Conservation (phyloP, 768 basidiomycete species). For the Boletus rufocinnamomeus region DNA sequence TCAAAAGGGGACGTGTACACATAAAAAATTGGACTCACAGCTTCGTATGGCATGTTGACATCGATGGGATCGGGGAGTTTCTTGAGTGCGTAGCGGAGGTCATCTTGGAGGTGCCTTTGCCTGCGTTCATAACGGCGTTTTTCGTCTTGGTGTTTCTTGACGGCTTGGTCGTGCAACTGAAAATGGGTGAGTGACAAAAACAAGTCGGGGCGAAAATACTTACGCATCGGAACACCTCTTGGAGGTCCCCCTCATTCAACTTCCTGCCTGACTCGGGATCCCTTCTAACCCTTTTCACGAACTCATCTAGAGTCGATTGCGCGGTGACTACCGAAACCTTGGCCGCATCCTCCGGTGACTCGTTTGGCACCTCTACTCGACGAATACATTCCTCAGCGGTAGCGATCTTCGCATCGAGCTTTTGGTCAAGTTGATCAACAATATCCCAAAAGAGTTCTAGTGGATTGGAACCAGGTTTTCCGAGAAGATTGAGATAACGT, state of each 20-base stretch:
- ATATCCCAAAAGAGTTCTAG: conserved; percentile 96
- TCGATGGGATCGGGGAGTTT: conserved; percentile 85
- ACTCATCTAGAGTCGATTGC: conserved; percentile 69
- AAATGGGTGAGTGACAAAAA: conserved; percentile 10
- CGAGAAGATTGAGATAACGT: conserved; percentile 86
- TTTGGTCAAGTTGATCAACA: conserved; percentile 85
- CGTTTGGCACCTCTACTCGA: conserved; percentile 39
- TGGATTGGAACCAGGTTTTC: conserved; percentile 92
- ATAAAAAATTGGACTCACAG: conserved; percentile 49
- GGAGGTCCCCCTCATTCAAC: conserved; percentile 54
- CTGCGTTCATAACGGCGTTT: conserved; percentile 82
- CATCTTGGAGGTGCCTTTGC: conserved; percentile 88
- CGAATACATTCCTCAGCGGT: conserved; percentile 63
- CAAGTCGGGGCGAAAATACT: conserved; percentile 23
- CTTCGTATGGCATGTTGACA: conserved; percentile 73
- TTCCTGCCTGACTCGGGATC: conserved; percentile 53
- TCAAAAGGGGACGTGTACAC: background rate
- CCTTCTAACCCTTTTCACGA: conserved; percentile 54
- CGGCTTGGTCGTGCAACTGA: conserved; percentile 71
- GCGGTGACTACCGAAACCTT: conserved; percentile 43
- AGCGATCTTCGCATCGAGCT: conserved; percentile 77
- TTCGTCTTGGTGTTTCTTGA: conserved; percentile 82
- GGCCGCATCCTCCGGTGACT: conserved; percentile 31
- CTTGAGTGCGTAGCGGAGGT: conserved; percentile 92
- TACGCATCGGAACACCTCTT: conserved; percentile 64